Base-by-base conservation (phyloP, 805 yeast species). In the Sungouiozyma intestinalis region DNA sequence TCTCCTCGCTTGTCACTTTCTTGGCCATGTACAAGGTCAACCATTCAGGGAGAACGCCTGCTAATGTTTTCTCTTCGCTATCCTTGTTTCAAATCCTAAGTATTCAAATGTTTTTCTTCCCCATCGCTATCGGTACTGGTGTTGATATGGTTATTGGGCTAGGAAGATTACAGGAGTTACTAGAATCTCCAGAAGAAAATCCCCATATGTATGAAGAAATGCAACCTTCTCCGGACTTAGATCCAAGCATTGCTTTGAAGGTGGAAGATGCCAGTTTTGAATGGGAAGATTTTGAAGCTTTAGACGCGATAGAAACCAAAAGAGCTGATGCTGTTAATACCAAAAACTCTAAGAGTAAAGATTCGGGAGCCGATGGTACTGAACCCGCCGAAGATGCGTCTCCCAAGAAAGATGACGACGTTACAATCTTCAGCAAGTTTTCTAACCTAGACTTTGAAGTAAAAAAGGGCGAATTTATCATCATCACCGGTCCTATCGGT, bases 1-100 rank as follows among this genome's bases (percentile, higher is more conserved):
- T 86, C 44, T 75, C 90, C 3, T 81, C 95, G 1, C 69, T 85
- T 73, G 68, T 80, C 14, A 59, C 78, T 2, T 72, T 76, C 48
- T 64, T 74, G 27, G 62, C 67, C 2, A 60, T 72, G 50, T 67
- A 68, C 36, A 64, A 73, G 31, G 67, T 76, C 3, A 67, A 70
- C 42, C 59, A 62, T 15, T 43, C 42, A 18, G 60, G 58, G 5
- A 57, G 66, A 48, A 68, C 66, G 43, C 78, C 88, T 3, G 86
- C 82, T 11, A 66, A 73, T 31, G 71, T 83, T 27, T 83, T 83
- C 55, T 69, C 90, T 1, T 81, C 92, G 3, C 63, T 83, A 38
- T 73, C 88, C 0, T 67, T 81, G 44, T 83, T 83, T 63, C 75
- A 73, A 52, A 70, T 73, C 9, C 68, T 83, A 48, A 64, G 82